Evolutionary conservation across 345 rosid species (phyloP).

Genomic region (Aethionema arabicum): DNA sequence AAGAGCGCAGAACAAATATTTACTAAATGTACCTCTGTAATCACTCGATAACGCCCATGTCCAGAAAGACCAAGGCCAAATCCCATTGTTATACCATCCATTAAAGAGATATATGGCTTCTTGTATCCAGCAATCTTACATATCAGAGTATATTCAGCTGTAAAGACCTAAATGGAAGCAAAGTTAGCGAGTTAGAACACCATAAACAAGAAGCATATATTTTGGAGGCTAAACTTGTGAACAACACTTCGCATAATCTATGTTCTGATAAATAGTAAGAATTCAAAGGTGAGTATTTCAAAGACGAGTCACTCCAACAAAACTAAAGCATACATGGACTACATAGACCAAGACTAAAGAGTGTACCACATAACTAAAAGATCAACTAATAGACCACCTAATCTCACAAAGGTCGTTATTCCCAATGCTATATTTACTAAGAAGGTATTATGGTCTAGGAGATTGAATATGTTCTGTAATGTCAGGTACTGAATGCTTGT

Average conservation of each 20-base stretch:
- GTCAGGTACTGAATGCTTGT: neutral
- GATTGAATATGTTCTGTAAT: conserved; percentile 3
- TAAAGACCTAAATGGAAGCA: conserved; percentile 57
- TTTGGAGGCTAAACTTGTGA: neutral
- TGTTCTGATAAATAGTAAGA: neutral
- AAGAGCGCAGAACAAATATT: conserved; percentile 5
- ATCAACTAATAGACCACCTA: neutral
- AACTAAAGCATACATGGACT: neutral
- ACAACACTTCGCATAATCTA: conserved; percentile 1
- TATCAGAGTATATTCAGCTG: conserved; percentile 80
- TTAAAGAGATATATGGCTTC: conserved; percentile 82
- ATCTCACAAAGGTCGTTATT: conserved; percentile 1
- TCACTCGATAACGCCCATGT: conserved; percentile 82
- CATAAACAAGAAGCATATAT: conserved; percentile 17
- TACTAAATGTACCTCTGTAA: conserved; percentile 66
- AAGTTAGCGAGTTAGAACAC: conserved; percentile 5
- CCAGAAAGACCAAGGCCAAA: conserved; percentile 93
- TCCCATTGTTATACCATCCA: conserved; percentile 98
- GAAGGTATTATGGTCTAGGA: neutral
- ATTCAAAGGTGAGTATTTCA: neutral
- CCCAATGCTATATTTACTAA: neutral
- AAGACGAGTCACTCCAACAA: neutral
- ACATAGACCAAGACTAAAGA: conserved; percentile 9
- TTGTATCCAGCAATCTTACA: conserved; percentile 85
- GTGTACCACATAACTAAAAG: conserved; percentile 13